Evolutionary conservation across 75 land plant species (phyloP).

Genomic region (Larix kaempferi): DNA sequence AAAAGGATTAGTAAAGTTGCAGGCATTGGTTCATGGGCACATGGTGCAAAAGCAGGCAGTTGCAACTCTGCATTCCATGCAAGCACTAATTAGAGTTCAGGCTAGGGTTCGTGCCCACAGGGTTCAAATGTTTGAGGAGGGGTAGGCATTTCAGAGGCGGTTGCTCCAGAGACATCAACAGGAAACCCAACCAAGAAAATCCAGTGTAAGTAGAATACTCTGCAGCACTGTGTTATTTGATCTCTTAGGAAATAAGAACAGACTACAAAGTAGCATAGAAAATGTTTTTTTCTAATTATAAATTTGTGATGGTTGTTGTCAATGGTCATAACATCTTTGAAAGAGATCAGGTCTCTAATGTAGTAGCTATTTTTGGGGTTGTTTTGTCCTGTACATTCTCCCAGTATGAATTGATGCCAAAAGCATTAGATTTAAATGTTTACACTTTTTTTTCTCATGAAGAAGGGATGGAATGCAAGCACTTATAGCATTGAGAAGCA

Average conservation of each 20-base stretch:
- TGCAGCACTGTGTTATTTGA: not conserved
- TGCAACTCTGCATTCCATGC: conserved; percentile 74
- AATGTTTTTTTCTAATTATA: no score
- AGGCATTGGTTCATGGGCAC: conserved; percentile 74
- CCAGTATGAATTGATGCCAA: not conserved
- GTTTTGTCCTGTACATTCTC: not conserved
- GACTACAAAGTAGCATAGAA: no score
- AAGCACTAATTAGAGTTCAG: conserved; percentile 78
- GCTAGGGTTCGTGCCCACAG: conserved; percentile 72
- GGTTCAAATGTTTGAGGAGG: conserved; percentile 59
- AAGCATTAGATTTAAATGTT: not conserved
- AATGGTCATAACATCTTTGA: no score
- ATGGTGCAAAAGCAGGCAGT: conserved; percentile 66
- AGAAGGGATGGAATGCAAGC: conserved; percentile 30
- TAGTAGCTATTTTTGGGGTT: not conserved
- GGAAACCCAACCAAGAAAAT: conserved; percentile 8
- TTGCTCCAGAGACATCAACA: conserved; percentile 25
- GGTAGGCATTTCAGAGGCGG: conserved; percentile 35
- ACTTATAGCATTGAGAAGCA: conserved; percentile 16
- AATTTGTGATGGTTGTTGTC: no score
- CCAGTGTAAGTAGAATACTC: not conserved
- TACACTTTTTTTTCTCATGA: not conserved
- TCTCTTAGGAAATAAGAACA: no score
- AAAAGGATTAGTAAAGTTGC: conserved; percentile 74
- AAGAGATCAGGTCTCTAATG: not conserved